Percentiles rank a stretch among this genome's conserved stretches.
Evolutionary conservation across 495 filamentous ascomycete species (phyloP).

Genomic region (Aspergillus ellipticus): DNA sequence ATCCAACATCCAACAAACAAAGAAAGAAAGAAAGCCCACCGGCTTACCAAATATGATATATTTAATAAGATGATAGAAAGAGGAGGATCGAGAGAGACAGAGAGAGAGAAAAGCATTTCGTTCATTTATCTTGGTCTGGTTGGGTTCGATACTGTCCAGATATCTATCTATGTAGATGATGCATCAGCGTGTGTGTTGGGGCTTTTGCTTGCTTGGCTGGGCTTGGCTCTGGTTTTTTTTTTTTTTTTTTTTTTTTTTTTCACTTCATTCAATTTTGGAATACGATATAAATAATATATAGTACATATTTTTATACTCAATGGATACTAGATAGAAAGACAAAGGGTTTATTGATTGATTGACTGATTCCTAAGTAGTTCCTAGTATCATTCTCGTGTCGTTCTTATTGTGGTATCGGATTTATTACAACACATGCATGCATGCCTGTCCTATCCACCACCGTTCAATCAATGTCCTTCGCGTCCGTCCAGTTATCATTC

Average conservation of each 20-base stretch:
- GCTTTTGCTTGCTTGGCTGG: neutral
- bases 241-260: neutral
- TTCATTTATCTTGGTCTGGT: neutral
- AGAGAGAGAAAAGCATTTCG: neutral
- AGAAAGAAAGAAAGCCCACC: neutral
- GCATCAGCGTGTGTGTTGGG: conserved; percentile 2
- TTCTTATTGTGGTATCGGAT: neutral
- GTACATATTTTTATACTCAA: neutral
- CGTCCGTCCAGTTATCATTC: no score
- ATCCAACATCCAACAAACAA: neutral
- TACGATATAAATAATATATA: neutral
- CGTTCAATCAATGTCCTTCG: no score
- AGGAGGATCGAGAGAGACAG: neutral
- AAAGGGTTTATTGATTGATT: neutral
- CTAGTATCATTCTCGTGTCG: neutral
- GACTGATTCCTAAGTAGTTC: neutral
- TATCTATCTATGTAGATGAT: neutral
- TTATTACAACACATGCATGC: neutral
- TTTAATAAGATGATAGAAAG: neutral
- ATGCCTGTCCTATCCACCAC: neutral
- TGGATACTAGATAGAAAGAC: no score
- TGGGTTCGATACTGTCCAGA: neutral
- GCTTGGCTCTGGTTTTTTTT: neutral
- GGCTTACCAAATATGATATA: neutral
- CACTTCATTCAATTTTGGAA: neutral